phyloP scores from a whole-genome alignment of 306 rosid species.

The Cucurbita ficifolia region DNA sequence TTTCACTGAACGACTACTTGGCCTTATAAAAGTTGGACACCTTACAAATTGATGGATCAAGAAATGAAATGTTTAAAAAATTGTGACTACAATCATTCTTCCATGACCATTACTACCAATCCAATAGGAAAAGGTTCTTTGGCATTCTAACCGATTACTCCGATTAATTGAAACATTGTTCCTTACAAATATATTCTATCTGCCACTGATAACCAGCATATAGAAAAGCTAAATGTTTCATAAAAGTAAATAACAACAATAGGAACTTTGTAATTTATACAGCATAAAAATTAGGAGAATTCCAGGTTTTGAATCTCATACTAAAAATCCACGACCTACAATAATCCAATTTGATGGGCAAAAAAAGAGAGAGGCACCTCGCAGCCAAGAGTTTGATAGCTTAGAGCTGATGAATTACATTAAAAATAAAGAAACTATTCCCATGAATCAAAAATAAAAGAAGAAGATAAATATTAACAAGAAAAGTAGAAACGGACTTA shows the following conservation, averaged over 20 bases:
- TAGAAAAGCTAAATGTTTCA: not conserved
- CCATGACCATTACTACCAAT: not conserved
- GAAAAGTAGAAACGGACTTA: slow-evolving; percentile 16
- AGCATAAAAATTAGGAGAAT: not conserved
- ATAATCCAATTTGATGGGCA: not conserved
- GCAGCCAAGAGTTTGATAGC: not conserved
- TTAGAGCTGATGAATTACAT: not conserved
- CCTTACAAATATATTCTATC: not conserved
- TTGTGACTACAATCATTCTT: not conserved
- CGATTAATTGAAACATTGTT: not conserved
- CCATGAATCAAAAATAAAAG: not conserved
- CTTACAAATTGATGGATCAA: not conserved
- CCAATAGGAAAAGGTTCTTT: not conserved
- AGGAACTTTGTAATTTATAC: not conserved
- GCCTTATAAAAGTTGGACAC: not conserved
- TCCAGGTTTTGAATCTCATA: not conserved
- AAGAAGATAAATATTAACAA: not conserved
- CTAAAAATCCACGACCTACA: not conserved
- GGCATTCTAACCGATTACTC: not conserved
- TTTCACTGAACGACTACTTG: not conserved
- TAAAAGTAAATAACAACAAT: not conserved
- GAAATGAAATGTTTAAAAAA: not conserved
- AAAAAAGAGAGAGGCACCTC: not conserved
- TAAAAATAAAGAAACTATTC: not conserved
- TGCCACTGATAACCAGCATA: not conserved